Conservation (phyloP, 345 rosid species). For the Alliaria petiolata region DNA sequence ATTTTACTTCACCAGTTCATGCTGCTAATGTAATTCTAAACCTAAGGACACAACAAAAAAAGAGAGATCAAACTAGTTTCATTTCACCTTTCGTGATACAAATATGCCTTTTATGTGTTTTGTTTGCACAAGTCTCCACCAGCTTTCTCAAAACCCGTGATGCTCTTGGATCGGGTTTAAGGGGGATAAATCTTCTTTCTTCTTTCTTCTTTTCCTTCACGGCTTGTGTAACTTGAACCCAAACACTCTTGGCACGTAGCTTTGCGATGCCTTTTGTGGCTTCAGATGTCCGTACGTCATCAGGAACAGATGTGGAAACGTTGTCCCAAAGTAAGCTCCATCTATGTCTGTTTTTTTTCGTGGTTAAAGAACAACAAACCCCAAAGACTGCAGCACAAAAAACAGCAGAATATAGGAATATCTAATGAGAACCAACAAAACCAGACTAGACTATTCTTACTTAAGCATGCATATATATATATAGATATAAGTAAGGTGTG, state of each 20-base stretch:
- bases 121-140: background rate
- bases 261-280: constrained; percentile 84
- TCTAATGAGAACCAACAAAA: background rate
- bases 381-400: background rate
- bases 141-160: constrained; percentile 11
- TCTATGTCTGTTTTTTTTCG: constrained; percentile 63
- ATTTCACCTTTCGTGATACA: constrained; percentile 19
- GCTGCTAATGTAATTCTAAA: constrained; percentile 18
- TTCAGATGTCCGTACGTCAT: constrained; percentile 90
- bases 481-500: background rate
- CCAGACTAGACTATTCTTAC: background rate
- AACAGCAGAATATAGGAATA: background rate
- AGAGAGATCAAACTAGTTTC: constrained; percentile 1
- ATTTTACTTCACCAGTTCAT: constrained; percentile 15
- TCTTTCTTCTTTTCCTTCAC: constrained; percentile 31
- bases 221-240: constrained; percentile 92
- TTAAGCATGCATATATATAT: background rate
- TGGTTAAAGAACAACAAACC: constrained; percentile 44
- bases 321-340: constrained; percentile 94
- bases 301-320: constrained; percentile 89
- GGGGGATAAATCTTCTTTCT: background rate
- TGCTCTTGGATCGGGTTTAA: background rate
- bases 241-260: constrained; percentile 87
- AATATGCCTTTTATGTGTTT: background rate
- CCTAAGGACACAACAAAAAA: constrained; percentile 16